Base-by-base conservation (phyloP, 2,329 filamentous ascomycete genomes). In the Fusarium dimerum region DNA sequence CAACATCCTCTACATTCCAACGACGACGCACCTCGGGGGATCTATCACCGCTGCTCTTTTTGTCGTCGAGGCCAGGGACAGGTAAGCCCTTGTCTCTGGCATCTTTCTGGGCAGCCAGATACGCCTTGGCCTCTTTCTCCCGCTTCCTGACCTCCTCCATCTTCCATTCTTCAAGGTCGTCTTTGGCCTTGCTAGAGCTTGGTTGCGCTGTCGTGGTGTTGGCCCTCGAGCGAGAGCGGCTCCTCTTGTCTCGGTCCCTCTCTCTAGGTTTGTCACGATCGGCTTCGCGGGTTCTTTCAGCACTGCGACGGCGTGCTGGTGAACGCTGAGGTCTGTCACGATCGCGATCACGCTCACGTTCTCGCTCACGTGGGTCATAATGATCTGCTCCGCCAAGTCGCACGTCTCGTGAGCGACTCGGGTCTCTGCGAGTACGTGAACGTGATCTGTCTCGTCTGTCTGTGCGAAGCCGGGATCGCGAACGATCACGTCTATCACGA, bases 61-160 rank as follows among this genome's bases (percentile, higher is more conserved):
- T 77, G 58, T 83, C 81, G 48, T 83, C 79, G n/a, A 83, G 72
- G n/a, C 81, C 79, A 1, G 81, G 81, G 17, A 83, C 69, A 1
- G 82, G 81, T 40, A 84, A 66, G 9, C 82, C 82, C 64, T 85
- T 85, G 44, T 78, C 77, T 30, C 80, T 76, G 32, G 83, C 83
- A 59, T 85, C 82, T 55, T 81, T 80, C 60, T 85, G 82, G 3
- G 82, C 82, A 7, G 82, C 82, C 38, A 86, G 72, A 60, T 86
- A 87, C 5, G 82, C 82, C 66, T 85, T 86, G 39, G 84, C 84
- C 67, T 86, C 83, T 56, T 79, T 79, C 66, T 86, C 83, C 46
- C 83, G 78, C 65, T 84, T 82, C 66, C 78, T 81, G 48, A 84
- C 82, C 61, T 85, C 82, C 52, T 80, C 79, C 57, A 81, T 78